These are phyloP conservation scores for Auricularia sp. DNA, from an alignment of 768 basidiomycete genomes.

Conservation along the genomic window DNA sequence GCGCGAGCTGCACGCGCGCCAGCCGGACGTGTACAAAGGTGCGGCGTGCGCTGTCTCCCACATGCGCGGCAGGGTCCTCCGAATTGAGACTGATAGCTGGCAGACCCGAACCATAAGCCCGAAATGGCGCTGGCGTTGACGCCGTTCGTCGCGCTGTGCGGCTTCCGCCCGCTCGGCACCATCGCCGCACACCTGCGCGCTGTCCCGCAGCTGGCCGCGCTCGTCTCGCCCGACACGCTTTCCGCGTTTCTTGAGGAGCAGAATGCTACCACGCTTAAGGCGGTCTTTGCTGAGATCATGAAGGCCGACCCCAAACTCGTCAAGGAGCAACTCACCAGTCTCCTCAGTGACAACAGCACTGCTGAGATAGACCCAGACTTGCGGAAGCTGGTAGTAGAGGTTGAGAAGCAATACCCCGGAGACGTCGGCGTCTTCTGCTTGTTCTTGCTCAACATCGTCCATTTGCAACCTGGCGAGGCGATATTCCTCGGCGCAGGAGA, in stretches of 20 bases:
- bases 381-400: conserved; percentile 46
- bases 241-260: conserved; percentile 42
- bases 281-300: conserved; percentile 79
- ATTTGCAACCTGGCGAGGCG: conserved; percentile 71
- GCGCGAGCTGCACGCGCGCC: conserved; percentile 49
- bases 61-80: not conserved
- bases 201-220: conserved; percentile 66
- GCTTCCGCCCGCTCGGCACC: conserved; percentile 71
- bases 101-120: conserved; percentile 93
- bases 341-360: conserved; percentile 54
- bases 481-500: conserved; percentile 94
- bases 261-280: conserved; percentile 51
- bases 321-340: conserved; percentile 39
- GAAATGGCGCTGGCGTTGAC: conserved; percentile 98
- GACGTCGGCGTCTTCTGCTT: conserved; percentile 92
- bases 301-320: conserved; percentile 48
- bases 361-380: conserved; percentile 32
- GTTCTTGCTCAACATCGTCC: conserved; percentile 80
- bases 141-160: conserved; percentile 81
- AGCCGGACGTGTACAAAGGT: conserved; percentile 90
- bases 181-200: conserved; percentile 57
- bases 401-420: conserved; percentile 66
- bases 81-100: conserved; percentile 26
- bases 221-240: conserved; percentile 52
- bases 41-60: conserved; percentile 11